These are phyloP conservation scores for Luffa acutangula DNA, from an alignment of 306 rosid species.

Conservation along the genomic window DNA sequence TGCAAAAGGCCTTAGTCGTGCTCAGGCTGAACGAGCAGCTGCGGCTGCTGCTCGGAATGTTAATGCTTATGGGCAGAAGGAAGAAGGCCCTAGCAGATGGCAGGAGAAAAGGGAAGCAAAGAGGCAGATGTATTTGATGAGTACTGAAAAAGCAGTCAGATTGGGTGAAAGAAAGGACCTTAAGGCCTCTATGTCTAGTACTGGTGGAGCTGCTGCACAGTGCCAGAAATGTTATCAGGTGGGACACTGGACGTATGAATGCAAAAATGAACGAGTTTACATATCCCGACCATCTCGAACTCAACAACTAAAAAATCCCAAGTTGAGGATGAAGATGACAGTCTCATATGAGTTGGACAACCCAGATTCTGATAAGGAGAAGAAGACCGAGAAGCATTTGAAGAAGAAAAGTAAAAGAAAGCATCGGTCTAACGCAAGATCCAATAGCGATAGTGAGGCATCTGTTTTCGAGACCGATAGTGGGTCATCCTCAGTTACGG, in stretches of 20 bases:
- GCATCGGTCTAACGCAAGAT: conserved; percentile 40
- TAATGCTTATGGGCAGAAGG: conserved; percentile 98
- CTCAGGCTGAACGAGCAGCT: conserved; percentile 96
- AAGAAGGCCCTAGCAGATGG: conserved; percentile 99
- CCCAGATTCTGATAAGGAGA: conserved; percentile 28
- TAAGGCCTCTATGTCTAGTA: conserved; percentile 37
- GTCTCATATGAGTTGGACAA: conserved; percentile 43
- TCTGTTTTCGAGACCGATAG: conserved; percentile 93
- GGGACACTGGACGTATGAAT: conserved; percentile 96
- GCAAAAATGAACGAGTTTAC: conserved; percentile 90
- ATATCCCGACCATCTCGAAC: conserved; percentile 92
- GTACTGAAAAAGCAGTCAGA: conserved; percentile 92
- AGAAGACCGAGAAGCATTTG: conserved; percentile 33
- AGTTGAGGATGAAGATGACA: conserved; percentile 55
- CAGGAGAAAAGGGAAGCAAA: conserved; percentile 98
- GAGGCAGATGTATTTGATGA: conserved; percentile 97
- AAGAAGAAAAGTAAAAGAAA: conserved; percentile 74
- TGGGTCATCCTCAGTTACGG: conserved; percentile 61
- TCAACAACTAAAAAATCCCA: conserved; percentile 86
- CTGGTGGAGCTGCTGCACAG: conserved; percentile 48
- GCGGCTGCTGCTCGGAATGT: conserved; percentile 92
- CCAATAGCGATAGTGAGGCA: conserved; percentile 74
- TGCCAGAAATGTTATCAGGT: conserved; percentile 87
- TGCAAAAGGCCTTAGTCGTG: conserved; percentile 94
- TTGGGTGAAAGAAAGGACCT: conserved; percentile 88